A percentile compares a stretch with the other conserved stretches of the same genome.
Conservation (phyloP, 495 filamentous ascomycete species). For the Aspergillus affinis region DNA sequence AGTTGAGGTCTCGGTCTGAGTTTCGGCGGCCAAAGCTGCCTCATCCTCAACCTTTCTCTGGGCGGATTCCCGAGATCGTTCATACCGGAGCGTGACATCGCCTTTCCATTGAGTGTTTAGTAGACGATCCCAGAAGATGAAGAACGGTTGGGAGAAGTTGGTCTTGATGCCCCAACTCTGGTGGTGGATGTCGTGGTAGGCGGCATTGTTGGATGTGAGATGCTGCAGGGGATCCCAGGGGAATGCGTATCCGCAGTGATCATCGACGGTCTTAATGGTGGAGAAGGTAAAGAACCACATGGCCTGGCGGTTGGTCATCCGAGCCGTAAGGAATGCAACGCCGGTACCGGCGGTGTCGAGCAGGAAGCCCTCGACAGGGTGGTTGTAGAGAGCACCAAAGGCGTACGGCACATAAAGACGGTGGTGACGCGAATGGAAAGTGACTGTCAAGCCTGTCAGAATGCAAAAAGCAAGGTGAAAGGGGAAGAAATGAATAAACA, state of each 20-base stretch:
- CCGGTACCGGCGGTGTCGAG: conserved; percentile 87
- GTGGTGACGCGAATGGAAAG: conserved; percentile 93
- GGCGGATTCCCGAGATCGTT: conserved; percentile 42
- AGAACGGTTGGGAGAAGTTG: conserved; percentile 55
- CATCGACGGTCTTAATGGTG: conserved; percentile 94
- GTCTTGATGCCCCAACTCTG: conserved; percentile 96
- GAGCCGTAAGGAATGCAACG: conserved; percentile 71
- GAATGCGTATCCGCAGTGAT: conserved; percentile 94
- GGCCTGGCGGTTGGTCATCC: conserved; percentile 75
- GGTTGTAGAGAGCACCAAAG: conserved; percentile 95
- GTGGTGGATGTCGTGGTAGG: conserved; percentile 96
- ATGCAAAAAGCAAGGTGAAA: neutral
- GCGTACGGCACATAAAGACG: conserved; percentile 96
- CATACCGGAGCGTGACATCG: conserved; percentile 45
- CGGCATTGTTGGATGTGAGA: conserved; percentile 87
- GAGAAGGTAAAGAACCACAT: conserved; percentile 83
- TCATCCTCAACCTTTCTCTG: conserved; percentile 42
- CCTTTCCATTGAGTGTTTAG: conserved; percentile 48
- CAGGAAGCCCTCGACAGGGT: conserved; percentile 84
- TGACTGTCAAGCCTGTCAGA: conserved; percentile 48
- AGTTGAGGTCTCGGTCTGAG: conserved; percentile 8
- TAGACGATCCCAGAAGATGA: conserved; percentile 52
- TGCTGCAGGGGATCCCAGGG: conserved; percentile 94
- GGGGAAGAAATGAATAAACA: conserved; percentile 14
- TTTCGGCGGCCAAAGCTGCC: conserved; percentile 17